phyloP scores from a whole-genome alignment of 148 eudicot genomes.

The Diospyros lotus region DNA sequence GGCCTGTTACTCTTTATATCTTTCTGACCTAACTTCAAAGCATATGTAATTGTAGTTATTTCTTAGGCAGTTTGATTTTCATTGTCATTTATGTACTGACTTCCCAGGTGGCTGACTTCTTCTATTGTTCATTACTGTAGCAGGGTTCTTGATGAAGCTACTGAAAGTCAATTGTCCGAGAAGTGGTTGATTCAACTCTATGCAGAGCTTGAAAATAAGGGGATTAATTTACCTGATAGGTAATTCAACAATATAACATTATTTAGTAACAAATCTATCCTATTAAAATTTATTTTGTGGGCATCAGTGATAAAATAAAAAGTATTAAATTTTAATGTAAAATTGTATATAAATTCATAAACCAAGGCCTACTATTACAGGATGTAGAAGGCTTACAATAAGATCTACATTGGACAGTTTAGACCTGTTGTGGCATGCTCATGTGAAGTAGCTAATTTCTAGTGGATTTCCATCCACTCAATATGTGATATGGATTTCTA shows the following conservation, averaged over 20 bases:
- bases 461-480: too few species aligned
- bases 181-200: slow-evolving; percentile 56
- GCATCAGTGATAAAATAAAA: slow-evolving; percentile 3
- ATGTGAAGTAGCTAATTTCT: too few species aligned
- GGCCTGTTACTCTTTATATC: too few species aligned
- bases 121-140: slow-evolving; percentile 18
- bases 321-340: neutral
- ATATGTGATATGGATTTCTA: too few species aligned
- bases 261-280: neutral
- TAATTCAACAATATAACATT: slow-evolving; percentile 18
- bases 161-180: slow-evolving; percentile 27
- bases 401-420: too few species aligned
- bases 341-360: too few species aligned
- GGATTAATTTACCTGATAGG: slow-evolving; percentile 86
- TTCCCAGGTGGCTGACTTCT: slow-evolving; percentile 9
- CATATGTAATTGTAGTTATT: neutral
- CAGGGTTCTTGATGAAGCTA: slow-evolving; percentile 48
- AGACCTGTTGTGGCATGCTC: too few species aligned
- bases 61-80: neutral
- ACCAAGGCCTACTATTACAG: too few species aligned
- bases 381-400: too few species aligned
- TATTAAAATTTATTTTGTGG: neutral
- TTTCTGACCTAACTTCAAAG: neutral
- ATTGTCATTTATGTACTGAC: neutral
- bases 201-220: slow-evolving; percentile 65